Conservation (phyloP, 805 yeast genomes). For the Suhomyces sp. region DNA sequence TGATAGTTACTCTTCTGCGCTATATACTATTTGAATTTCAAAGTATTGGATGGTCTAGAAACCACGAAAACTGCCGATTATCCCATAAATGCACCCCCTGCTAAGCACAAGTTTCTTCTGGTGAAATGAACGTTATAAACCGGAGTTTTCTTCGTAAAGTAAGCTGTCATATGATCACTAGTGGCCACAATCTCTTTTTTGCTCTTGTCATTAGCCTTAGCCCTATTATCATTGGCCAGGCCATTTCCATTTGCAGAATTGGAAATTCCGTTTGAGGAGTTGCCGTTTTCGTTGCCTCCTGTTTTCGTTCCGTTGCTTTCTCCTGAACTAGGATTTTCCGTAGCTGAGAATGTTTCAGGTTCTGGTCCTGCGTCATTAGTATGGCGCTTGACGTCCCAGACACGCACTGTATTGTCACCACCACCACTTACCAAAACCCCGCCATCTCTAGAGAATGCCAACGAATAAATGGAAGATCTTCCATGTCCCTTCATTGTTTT, state of each 20-base stretch:
- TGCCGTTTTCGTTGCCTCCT: slow-evolving; percentile 5
- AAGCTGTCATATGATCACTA: slow-evolving; percentile 88
- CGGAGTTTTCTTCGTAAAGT: slow-evolving; percentile 90
- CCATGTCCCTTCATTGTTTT: slow-evolving; percentile 97
- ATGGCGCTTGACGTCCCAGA: slow-evolving; percentile 91
- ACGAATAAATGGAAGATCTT: slow-evolving; percentile 75
- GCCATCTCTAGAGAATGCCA: slow-evolving; percentile 84
- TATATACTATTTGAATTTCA: not conserved
- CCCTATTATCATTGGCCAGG: slow-evolving; percentile 10
- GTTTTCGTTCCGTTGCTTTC: not conserved
- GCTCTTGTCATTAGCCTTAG: slow-evolving; percentile 43
- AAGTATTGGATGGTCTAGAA: not conserved
- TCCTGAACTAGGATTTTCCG: not conserved
- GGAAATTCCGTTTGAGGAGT: slow-evolving; percentile 7
- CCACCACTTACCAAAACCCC: slow-evolving; percentile 87
- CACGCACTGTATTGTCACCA: slow-evolving; percentile 87
- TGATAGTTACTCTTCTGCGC: not conserved
- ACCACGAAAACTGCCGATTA: slow-evolving; percentile 5
- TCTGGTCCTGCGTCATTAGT: slow-evolving; percentile 75
- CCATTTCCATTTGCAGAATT: slow-evolving; percentile 20
- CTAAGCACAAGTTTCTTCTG: slow-evolving; percentile 82
- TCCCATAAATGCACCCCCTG: slow-evolving; percentile 77
- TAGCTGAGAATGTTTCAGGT: slow-evolving; percentile 60
- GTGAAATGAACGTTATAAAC: slow-evolving; percentile 92
- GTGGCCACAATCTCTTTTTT: slow-evolving; percentile 76